Percentiles rank a stretch among this genome's conserved stretches.
Conservation (phyloP, 192 early-diverging fungal species). For the Backusella macrospora region DNA sequence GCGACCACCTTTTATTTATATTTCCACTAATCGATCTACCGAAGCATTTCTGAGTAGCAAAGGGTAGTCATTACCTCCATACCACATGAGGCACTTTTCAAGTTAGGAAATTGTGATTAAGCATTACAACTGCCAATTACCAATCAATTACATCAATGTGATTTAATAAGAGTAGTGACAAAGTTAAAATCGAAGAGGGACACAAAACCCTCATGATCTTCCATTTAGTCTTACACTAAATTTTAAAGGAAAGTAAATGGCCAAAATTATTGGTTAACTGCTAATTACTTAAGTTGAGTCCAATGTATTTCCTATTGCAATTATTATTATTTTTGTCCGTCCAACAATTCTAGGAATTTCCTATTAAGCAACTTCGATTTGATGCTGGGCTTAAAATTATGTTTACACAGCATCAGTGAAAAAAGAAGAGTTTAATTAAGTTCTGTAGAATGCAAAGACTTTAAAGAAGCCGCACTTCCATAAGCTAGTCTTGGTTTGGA, state of each 20-base stretch:
- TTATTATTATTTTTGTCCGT: conserved; percentile 8
- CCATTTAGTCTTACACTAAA: background rate
- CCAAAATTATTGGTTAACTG: background rate
- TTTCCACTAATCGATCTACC: no score
- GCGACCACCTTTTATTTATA: no score
- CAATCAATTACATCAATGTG: conserved; percentile 14
- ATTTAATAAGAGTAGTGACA: conserved; percentile 2
- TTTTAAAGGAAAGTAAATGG: background rate
- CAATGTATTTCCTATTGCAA: background rate
- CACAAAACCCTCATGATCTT: background rate
- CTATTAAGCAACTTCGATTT: background rate
- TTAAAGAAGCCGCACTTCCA: conserved; percentile 1
- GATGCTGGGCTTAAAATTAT: background rate
- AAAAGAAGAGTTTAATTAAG: conserved; percentile 1
- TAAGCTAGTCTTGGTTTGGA: background rate
- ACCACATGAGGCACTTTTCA: background rate
- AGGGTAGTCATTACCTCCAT: no score
- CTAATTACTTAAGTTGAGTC: conserved; percentile 4
- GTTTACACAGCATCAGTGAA: conserved; percentile 1
- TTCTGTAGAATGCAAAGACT: background rate
- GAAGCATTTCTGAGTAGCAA: no score
- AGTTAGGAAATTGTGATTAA: conserved; percentile 13
- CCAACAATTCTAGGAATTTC: background rate
- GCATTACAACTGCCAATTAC: background rate
- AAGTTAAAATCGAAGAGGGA: background rate